Evolutionary conservation across 306 rosid genomes (phyloP), one percentile per base, ranked within the genome.

Genomic region (Castanospermum australe): DNA sequence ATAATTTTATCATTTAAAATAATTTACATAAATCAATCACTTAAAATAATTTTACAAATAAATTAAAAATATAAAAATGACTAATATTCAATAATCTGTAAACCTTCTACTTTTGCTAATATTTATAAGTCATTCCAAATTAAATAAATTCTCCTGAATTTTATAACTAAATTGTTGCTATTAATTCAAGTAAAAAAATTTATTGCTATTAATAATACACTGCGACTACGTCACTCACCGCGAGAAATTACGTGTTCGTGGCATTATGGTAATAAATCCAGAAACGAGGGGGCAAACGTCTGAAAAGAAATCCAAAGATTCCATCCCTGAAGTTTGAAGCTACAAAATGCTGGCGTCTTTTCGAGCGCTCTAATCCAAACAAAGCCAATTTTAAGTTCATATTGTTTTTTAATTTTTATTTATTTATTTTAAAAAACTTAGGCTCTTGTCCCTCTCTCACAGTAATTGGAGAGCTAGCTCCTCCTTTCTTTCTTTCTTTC

Each of bases 261-360:
- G 92, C 85, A 81, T 35, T 1, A 5, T 5, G 0, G 97, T 85
- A 82, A 89, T 76, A 81, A 60, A 55, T 0, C 0, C 0, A 0
- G 2, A 0, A 35, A 17, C 2, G 0, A 2, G 15, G 64, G 93
- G 93, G 88, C 17, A 64, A 79, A 5, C 65, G 11, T 14, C 0
- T 0, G 38, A 39, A 70, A 59, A 44, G 41, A 63, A 80, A 83
- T 87, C 87, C 93, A 91, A 88, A 88, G 91, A 90, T 91, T 89
- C 91, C 86, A 79, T 86, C 73, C 89, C 84, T 54, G 78, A 83
- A 81, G 75, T 87, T 86, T 88, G 97, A 89, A 94, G 94, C 90
- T 79, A 76, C 84, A 86, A 85, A 79, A 44, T 81, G 86, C 79
- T 79, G 73, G 77, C 72, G 74, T 85, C 81, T 75, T 64, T 63